Base-by-base conservation (phyloP, 352 stramenopile genomes). In the Phytophthora gonapodyides region DNA sequence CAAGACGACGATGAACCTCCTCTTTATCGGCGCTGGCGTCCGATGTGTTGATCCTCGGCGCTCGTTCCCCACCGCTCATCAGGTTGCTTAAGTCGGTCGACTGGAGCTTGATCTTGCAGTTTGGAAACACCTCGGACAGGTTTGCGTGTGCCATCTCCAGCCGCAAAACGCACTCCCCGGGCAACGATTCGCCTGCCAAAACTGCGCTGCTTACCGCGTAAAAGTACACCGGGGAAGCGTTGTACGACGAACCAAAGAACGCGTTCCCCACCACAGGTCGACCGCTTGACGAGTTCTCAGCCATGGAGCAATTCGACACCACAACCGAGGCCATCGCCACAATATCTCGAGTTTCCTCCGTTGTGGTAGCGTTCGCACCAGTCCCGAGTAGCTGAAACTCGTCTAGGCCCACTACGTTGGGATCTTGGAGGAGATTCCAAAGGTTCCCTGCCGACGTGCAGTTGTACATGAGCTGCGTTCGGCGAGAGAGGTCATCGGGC, bases 391-490 rank as follows among this genome's bases (percentile, higher is more conserved):
- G 38, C 16, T 59, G 51, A 10, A 59, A 59, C 4, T 21, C 15
- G 19, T 42, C 51, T 16, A 59, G 6, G 10, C 30, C 44, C 12
- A 59, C 0, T 6, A 50, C 30, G 7, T 43, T 59, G 5, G 51
- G 12, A 24, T 51, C 51, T 6, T 50, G 37, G n/a, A 42, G 38
- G 2, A 51, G 31, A 17, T 59, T 59, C 51, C 51, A 59, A 41
- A 59, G 37, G 12, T 43, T 50, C 16, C n/a, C 10, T 1, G 38
- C 30, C 7, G 51, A 59, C 19, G 51, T 59, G 38, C 51, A 59
- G 51, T 59, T 59, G n/a, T 59, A 59, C 51, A 49, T 50, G 16
- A 59, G n/a, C 38, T 59, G 51, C 10, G 38, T 51, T 10, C 31
- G 51, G 1, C 16, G 30, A 13, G 38, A 35, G 3, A 36, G 10